Conservation (phyloP, 768 basidiomycete species). For the Hirschioporus abietinus region DNA sequence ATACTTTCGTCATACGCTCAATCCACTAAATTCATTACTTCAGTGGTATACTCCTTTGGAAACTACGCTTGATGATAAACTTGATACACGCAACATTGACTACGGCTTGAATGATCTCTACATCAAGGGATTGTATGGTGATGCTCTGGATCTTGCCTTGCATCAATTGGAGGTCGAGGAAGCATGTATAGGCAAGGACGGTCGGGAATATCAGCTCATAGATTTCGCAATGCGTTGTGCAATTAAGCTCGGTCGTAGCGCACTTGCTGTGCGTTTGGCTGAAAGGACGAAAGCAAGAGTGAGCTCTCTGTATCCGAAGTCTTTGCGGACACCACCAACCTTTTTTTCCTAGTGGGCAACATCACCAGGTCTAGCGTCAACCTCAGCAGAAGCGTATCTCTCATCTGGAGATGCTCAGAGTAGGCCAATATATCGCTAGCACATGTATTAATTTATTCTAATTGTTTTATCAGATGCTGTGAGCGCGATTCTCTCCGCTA, state of each 20-base stretch:
- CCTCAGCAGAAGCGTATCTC: neutral
- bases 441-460: neutral
- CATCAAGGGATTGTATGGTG: neutral
- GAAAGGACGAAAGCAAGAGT: neutral
- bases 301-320: neutral
- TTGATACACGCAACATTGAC: neutral
- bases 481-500: constrained; percentile 1
- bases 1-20: neutral
- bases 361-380: neutral
- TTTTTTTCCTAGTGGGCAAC: neutral
- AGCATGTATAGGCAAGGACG: neutral
- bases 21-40: neutral
- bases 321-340: neutral
- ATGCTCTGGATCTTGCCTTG: neutral
- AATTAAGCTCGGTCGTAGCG: neutral
- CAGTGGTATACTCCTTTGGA: neutral
- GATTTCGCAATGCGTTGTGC: constrained; percentile 1
- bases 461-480: neutral
- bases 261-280: neutral
- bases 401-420: neutral
- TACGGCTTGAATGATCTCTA: neutral
- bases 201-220: neutral
- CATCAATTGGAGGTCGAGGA: neutral
- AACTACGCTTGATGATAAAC: neutral
- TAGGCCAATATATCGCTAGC: neutral